Percentiles rank a stretch among this genome's conserved stretches.
These are phyloP conservation scores for Cafeteria roenbergensis DNA, from an alignment of 108 stramenopile genomes.

Conservation along the genomic window DNA sequence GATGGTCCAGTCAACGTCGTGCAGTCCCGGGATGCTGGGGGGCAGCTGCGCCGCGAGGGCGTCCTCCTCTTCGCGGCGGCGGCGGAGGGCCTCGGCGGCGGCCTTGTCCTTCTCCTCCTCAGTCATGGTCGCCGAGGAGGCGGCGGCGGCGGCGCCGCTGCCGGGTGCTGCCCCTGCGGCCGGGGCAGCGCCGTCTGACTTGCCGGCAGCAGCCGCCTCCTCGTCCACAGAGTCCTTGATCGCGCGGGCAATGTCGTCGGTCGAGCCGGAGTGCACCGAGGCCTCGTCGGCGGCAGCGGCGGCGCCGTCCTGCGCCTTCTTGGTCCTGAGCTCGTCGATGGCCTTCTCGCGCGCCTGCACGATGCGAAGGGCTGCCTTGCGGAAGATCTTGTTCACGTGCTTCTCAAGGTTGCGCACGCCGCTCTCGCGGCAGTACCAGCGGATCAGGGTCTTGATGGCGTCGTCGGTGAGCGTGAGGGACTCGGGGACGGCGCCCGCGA, in stretches of 20 bases:
- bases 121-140: too few relatives aligned
- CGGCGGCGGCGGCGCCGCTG: too few relatives aligned
- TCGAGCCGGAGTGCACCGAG: too few relatives aligned
- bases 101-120: slow-evolving; percentile 60
- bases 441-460: slow-evolving; percentile 72
- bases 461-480: slow-evolving; percentile 49
- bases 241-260: too few relatives aligned
- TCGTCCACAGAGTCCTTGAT: too few relatives aligned
- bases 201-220: too few relatives aligned
- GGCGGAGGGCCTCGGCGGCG: slow-evolving; percentile 49
- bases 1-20: slow-evolving; percentile 18
- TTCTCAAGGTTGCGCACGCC: slow-evolving; percentile 89
- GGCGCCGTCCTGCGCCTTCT: background rate
- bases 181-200: too few relatives aligned
- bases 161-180: too few relatives aligned
- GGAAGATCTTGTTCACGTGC: slow-evolving; percentile 78
- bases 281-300: too few relatives aligned
- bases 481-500: slow-evolving; percentile 49
- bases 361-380: slow-evolving; percentile 67
- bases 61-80: too few relatives aligned
- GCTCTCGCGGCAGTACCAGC: slow-evolving; percentile 91
- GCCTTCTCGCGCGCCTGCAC: slow-evolving; percentile 66
- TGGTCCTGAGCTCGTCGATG: slow-evolving; percentile 13
- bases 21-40: background rate
- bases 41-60: too few relatives aligned